Evolutionary conservation across 2,329 filamentous ascomycete species (phyloP).

Genomic region (Trichophyton schoenleinii): DNA sequence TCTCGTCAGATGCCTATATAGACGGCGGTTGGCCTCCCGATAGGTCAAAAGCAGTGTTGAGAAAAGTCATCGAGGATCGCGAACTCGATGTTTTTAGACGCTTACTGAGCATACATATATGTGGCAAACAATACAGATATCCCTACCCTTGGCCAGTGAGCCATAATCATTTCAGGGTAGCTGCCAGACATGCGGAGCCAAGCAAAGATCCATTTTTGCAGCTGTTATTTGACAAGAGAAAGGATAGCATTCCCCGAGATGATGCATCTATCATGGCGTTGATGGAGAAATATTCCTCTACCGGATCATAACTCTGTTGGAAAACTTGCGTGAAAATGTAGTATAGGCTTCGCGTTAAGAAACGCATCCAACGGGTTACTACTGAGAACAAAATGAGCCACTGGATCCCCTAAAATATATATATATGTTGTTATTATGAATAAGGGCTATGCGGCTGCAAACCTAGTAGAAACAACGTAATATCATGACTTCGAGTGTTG

Average conservation of each 20-base stretch:
- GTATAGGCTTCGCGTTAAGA: too few species aligned
- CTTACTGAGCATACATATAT: constrained; percentile 22
- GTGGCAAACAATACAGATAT: constrained; percentile 22
- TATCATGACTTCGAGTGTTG: background rate
- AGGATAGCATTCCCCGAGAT: constrained; percentile 20
- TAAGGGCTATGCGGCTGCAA: too few species aligned
- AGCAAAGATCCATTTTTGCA: constrained; percentile 21
- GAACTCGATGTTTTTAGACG: constrained; percentile 23
- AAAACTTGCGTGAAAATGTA: background rate
- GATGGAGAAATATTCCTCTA: constrained; percentile 13
- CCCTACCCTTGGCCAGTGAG: constrained; percentile 24
- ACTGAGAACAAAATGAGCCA: background rate
- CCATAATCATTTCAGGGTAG: constrained; percentile 22
- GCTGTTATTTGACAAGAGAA: constrained; percentile 22
- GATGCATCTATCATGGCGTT: constrained; percentile 18
- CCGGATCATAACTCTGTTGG: background rate
- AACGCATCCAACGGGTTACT: background rate
- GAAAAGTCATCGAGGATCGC: constrained; percentile 25
- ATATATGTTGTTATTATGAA: too few species aligned
- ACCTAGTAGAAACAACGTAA: background rate
- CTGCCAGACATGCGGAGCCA: constrained; percentile 19
- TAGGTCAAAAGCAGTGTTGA: constrained; percentile 23
- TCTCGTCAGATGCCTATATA: constrained; percentile 27
- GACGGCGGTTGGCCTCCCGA: constrained; percentile 22
- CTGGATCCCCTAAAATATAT: too few species aligned